Percentiles rank a stretch among this genome's conserved stretches.
phyloP scores from a whole-genome alignment of 169 alveolate genomes.

The Plasmodium knowlesi region DNA sequence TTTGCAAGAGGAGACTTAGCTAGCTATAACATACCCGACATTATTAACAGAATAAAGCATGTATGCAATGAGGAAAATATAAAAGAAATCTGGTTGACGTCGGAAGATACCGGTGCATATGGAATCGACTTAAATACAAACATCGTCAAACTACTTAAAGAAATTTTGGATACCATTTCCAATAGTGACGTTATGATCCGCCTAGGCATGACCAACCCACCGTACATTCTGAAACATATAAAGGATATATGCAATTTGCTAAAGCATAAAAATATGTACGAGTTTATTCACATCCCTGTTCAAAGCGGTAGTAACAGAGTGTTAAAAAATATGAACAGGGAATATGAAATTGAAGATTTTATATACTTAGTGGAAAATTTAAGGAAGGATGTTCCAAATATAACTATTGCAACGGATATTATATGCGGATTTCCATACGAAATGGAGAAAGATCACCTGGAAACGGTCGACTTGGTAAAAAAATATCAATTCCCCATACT shows the following conservation, averaged over 20 bases:
- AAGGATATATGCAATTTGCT: constrained; percentile 93
- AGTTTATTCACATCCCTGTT: constrained; percentile 98
- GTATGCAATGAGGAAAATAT: constrained; percentile 93
- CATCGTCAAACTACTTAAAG: constrained; percentile 91
- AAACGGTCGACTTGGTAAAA: constrained; percentile 91
- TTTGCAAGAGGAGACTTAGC: constrained; percentile 97
- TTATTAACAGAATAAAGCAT: constrained; percentile 90
- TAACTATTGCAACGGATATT: constrained; percentile 97
- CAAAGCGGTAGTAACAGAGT: constrained; percentile 96
- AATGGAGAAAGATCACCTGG: constrained; percentile 92
- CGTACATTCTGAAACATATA: constrained; percentile 96
- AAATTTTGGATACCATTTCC: constrained; percentile 84
- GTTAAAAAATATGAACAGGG: constrained; percentile 96
- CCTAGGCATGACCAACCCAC: constrained; percentile 99
- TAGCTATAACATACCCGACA: constrained; percentile 92
- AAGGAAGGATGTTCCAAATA: constrained; percentile 88
- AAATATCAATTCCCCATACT: constrained; percentile 95
- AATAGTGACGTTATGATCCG: constrained; percentile 82
- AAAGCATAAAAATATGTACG: constrained; percentile 95
- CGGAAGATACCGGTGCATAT: constrained; percentile 98
- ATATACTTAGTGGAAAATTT: constrained; percentile 91
- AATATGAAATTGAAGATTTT: constrained; percentile 96
- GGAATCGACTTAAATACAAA: constrained; percentile 98
- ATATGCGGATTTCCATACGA: constrained; percentile 99
- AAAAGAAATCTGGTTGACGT: constrained; percentile 97